Percentiles rank a stretch among this genome's conserved stretches.
Conservation (phyloP, 352 stramenopile species). For the Thalassiosira mediterranea region DNA sequence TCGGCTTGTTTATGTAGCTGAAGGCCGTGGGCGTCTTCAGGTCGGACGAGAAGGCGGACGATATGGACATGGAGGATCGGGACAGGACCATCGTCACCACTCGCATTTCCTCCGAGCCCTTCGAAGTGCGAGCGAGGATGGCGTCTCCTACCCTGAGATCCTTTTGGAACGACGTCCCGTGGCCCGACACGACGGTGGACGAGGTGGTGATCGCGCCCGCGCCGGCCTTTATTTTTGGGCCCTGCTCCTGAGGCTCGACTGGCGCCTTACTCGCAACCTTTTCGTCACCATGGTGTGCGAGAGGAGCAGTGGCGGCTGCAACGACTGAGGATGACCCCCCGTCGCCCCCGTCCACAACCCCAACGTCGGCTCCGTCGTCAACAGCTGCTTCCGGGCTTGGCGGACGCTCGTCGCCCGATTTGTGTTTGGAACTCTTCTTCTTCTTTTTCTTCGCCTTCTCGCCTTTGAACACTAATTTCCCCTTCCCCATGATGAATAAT, state of each 20-base stretch:
- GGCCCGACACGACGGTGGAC: slow-evolving; percentile 73
- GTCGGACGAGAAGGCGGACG: slow-evolving; percentile 62
- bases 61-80: slow-evolving; percentile 65
- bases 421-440: slow-evolving; percentile 27
- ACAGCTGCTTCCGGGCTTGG: neutral
- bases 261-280: neutral
- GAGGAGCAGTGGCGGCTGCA: neutral
- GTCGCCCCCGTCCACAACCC: neutral
- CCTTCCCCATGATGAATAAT: slow-evolving; percentile 32
- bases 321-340: neutral
- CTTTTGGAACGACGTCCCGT: slow-evolving; percentile 66
- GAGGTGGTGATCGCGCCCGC: slow-evolving; percentile 75
- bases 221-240: slow-evolving; percentile 57
- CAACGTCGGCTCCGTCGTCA: too few species aligned
- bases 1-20: slow-evolving; percentile 71
- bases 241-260: neutral
- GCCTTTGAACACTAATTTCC: slow-evolving; percentile 63
- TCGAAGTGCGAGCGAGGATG: slow-evolving; percentile 52
- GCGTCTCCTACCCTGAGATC: slow-evolving; percentile 70
- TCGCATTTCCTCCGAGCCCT: slow-evolving; percentile 62
- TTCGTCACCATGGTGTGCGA: neutral
- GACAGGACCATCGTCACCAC: slow-evolving; percentile 79
- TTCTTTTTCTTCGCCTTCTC: slow-evolving; percentile 55
- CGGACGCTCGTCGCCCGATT: neutral
- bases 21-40: slow-evolving; percentile 61